Base-by-base conservation (phyloP, 768 basidiomycete genomes). In the Hydnum rufescens region DNA sequence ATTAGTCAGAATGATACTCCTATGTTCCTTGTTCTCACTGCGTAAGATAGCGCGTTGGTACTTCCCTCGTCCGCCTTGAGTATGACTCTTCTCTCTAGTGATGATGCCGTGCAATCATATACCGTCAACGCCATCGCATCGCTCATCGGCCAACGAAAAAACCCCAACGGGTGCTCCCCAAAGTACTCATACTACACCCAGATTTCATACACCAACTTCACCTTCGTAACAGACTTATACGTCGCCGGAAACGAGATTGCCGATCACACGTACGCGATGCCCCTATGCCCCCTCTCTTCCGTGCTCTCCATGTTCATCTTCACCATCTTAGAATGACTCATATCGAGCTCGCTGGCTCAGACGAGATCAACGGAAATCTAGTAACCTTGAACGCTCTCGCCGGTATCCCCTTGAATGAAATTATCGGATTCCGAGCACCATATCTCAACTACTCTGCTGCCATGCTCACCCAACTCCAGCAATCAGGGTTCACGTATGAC, bases 191-290 rank as follows among this genome's bases (percentile, higher is more conserved):
- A 82, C 64, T 85, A 72, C 63, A 75, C 74, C 4, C 80, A 77
- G 16, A 44, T 83, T 32, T 72, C 72, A 51, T 85, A 75, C 64
- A 85, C 82, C 13, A 84, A 85, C 62, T 82, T 78, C 63, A 76
- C 78, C 1, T 70, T 82, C 47, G 78, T 83, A 36, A 83, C 68
- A 67, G 80, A 83, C 62, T 84, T 79, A 80, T 85, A 67, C 62
- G 81, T 83, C 29, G 79, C 77, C 3, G 83, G 83, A 22, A 85
- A 85, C 61, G 84, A 87, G 62, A 84, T 87, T 57, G 80, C 79
- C 29, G 80, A 82, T 65, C 78, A 80, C 61, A 79, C 80, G 75
- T 78, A 64, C 59, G 75, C 68, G 42, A 34, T 49, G 13, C 55
- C 25, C 13, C 36, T 29, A 25, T 43, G 32, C 42, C 5, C 6